Base-by-base conservation (phyloP, 2,329 filamentous ascomycete genomes). In the Clonostachys byssicola region DNA sequence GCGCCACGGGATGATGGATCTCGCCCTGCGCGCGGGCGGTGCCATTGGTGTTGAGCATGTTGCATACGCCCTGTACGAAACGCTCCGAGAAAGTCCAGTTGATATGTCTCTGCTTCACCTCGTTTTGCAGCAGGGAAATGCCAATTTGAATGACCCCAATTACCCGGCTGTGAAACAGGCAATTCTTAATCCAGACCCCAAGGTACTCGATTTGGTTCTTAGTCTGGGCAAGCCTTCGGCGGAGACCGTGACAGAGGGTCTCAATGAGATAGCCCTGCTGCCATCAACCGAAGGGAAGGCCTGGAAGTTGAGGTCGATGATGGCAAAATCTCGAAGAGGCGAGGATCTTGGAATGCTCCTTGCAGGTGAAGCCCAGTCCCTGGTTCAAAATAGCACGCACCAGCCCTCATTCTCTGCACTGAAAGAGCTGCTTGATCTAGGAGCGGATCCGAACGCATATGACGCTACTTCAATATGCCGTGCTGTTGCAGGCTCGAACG, bases 361-460 rank as follows among this genome's bases (percentile, higher is more conserved):
- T 1, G 65, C 74, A 12, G 68, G 72, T 14, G 80, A 83, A 53
- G 73, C 81, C 5, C 67, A 74, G 40, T 65, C 63, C 2, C 55
- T 75, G 5, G 57, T 76, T 10, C 61, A 70, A 46, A 62, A 63
- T 4, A 63, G 60, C 0, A 57, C 60, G 1, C 58, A 64, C 2
- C 57, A 67, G 12, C 67, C 67, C 2, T 67, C 67, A 2, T 58
- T 77, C 6, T 63, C 70, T 3, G 68, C 74, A 1, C 49, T 81
- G 34, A 68, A 70, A 47, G 60, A 68, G 1, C 66, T 83, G 0
- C 56, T 84, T 2, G 64, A 68, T 2, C 66, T 71, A 2, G 77
- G 78, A 1, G 80, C 79, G 3, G 73, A 81, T 42, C 64, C 80
- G n/a, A 81, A 83, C 51, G 65, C 69, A 2, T 68, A 72, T 48